Base-by-base conservation (phyloP, 805 yeast species). In the Candida tammaniensis region DNA sequence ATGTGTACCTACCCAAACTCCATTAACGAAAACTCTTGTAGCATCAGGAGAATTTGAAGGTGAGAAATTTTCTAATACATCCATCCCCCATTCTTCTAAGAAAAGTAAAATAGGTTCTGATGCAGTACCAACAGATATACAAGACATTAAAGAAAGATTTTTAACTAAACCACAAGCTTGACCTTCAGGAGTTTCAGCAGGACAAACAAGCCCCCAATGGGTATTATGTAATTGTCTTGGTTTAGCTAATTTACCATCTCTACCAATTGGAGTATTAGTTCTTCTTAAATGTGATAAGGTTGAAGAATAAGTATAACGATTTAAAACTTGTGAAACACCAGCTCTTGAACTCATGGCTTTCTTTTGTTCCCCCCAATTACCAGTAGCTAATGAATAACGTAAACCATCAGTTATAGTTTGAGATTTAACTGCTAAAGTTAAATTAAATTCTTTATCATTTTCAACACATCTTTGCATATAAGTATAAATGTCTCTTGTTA, bases 341-440 rank as follows among this genome's bases (percentile, higher is more conserved):
- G 98, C 99, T 62, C 96, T 82, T 13, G 97, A 82, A 42, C 93
- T 81, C 98, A 93, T 93, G 10, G 98, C 97, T 63, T 93, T 93
- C 81, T 89, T 91, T 62, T 93, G 99, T 65, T 93, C 99, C 70
- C 99, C 98, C 99, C 99, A 93, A 70, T 93, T 93, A 74, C 99
- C 99, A 11, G 99, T 93, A 35, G 99, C 99, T 55, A 93, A 74
- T 24, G 98, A 93, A 65, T 93, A 93, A 59, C 94, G 86, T 64
- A 93, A 76, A 59, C 99, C 99, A 42, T 95, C 91, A 24, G 99
- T 93, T 51, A 93, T 87, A 3, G 98, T 93, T 49, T 89, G 89
- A 12, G 97, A 87, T 68, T 93, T 91, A 48, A 93, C 97, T 24
- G 98, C 98, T 54, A 93, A 76, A 34, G 95, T 88, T 68, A 93